Base-by-base conservation (phyloP, 2,329 filamentous ascomycete species). In the Talaromyces sp. region DNA sequence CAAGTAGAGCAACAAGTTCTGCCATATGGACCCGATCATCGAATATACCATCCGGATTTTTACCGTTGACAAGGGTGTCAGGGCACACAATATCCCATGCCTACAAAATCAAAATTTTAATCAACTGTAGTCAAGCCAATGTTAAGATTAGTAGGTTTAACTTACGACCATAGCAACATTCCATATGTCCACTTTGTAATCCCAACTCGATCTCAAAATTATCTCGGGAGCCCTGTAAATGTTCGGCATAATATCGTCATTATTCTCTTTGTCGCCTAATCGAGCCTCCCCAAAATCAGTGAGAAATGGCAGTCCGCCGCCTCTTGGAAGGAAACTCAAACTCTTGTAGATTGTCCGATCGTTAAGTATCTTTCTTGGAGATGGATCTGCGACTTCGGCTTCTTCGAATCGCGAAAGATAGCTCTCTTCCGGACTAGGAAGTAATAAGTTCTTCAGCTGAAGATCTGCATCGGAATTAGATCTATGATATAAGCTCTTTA, bases 311-410 rank as follows among this genome's bases (percentile, higher is more conserved):
- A 57, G 19, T 73, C 75, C 64, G 72, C 73, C 3, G 58, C 47
- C 52, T 54, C 69, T 71, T 39, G 36, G 15, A 8, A 11, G 74
- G 74, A 36, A 71, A 56, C 9, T 65, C 66, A 49, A 78, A 9
- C 75, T 75, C 44, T 62, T 63, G 67, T 78, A 79, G 8, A 80
- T 66, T 6, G 69, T 67, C 30, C 64, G 36, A 2, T 66, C 69
- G 36, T 73, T 63, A 19, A 76, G 62, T 7, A 66, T 36, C 68
- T 83, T 83, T 17, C 80, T 70, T 0, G 80, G 77, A 22, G 61
- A 72, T 0, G 80, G 80, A 7, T 68, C n/a, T 3, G 68, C 44
- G 2, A 79, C 64, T 61, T 82, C 80, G 4, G 71, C 60, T 54
- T 54, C 28, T n/a, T 30, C n/a, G 17, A 53, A 54, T n/a, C 36